These are phyloP conservation scores for Kwoniella sp. DNA, from an alignment of 768 basidiomycete genomes.

Conservation along the genomic window DNA sequence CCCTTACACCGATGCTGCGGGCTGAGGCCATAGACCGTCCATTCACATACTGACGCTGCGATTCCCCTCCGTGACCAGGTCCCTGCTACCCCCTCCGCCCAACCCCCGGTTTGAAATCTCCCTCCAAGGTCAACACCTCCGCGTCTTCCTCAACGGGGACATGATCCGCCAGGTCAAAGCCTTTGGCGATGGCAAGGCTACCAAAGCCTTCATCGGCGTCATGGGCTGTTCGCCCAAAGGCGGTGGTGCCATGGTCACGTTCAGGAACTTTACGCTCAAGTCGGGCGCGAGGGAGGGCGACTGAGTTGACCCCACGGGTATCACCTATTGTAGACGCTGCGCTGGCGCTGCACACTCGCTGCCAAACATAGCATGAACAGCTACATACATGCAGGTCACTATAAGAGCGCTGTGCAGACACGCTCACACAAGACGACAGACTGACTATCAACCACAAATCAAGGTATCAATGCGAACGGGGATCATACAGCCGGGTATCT, in stretches of 20 bases:
- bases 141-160: slow-evolving; percentile 22
- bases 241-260: slow-evolving; percentile 20
- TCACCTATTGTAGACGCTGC: too few species aligned
- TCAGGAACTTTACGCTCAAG: slow-evolving; percentile 23
- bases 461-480: too few species aligned
- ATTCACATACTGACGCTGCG: not conserved
- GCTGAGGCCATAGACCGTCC: not conserved
- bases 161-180: slow-evolving; percentile 32
- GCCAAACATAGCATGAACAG: too few species aligned
- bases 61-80: slow-evolving; percentile 8
- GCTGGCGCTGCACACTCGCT: too few species aligned
- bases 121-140: slow-evolving; percentile 10
- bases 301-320: too few species aligned
- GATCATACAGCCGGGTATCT: not conserved
- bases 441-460: too few species aligned
- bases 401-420: not conserved
- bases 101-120: slow-evolving; percentile 19
- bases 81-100: slow-evolving; percentile 14
- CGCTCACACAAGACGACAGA: not conserved
- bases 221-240: slow-evolving; percentile 35
- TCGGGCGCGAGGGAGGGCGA: slow-evolving; percentile 20
- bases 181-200: slow-evolving; percentile 19
- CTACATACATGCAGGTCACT: not conserved
- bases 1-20: too few species aligned
- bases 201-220: slow-evolving; percentile 26